phyloP scores from a whole-genome alignment of 306 rosid species.

The Trichosanthes truncata region DNA sequence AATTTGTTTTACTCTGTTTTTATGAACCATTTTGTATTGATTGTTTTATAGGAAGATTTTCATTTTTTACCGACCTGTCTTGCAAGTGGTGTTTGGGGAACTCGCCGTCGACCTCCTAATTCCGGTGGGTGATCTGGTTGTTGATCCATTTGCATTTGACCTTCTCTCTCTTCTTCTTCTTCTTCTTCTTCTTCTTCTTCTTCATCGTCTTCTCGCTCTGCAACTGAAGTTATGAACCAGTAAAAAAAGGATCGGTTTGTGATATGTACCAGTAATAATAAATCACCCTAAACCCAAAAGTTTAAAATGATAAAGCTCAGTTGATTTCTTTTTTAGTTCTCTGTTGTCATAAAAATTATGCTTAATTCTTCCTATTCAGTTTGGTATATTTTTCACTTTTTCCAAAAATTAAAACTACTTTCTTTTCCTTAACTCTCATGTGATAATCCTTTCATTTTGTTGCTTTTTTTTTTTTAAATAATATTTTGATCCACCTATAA shows the following conservation, averaged over 20 bases:
- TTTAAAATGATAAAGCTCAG: too few relatives aligned
- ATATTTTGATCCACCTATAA: too few relatives aligned
- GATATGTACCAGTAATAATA: not conserved
- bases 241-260: not conserved
- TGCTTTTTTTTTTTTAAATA: too few relatives aligned
- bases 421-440: too few relatives aligned
- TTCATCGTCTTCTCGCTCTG: not conserved
- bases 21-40: not conserved
- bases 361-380: too few relatives aligned
- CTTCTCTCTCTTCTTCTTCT: not conserved
- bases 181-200: not conserved
- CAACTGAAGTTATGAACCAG: not conserved
- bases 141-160: not conserved
- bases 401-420: too few relatives aligned
- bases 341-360: too few relatives aligned
- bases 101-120: not conserved
- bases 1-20: not conserved
- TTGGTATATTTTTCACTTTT: too few relatives aligned
- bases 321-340: too few relatives aligned
- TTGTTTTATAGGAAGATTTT: not conserved
- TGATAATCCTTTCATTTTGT: too few relatives aligned
- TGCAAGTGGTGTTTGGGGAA: constrained; percentile 16
- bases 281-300: not conserved
- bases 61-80: constrained; percentile 28
- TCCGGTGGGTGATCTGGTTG: not conserved